These are phyloP conservation scores for Sordaria brevicollis DNA, from an alignment of 495 filamentous ascomycete genomes.

Conservation along the genomic window DNA sequence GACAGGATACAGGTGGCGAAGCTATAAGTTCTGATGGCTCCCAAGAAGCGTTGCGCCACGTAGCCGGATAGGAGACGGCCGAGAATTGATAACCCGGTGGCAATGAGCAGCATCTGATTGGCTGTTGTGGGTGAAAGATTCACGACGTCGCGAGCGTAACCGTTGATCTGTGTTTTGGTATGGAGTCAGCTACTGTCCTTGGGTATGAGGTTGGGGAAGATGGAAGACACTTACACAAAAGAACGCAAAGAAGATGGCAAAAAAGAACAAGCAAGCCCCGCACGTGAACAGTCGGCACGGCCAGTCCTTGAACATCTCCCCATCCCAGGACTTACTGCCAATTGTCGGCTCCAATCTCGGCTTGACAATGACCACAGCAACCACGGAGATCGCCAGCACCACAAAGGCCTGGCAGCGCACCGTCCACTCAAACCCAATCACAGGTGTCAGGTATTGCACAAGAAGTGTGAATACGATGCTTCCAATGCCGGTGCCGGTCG, in stretches of 20 bases:
- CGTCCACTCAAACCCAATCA: conserved; percentile 35
- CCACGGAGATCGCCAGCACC: conserved; percentile 21
- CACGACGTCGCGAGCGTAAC: conserved; percentile 30
- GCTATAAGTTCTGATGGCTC: conserved; percentile 30
- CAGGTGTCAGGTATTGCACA: conserved; percentile 32
- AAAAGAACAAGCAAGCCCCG: conserved; percentile 31
- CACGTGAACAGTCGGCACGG: conserved; percentile 29
- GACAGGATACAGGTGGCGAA: conserved; percentile 21
- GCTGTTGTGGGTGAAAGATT: conserved; percentile 28
- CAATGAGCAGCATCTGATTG: conserved; percentile 32
- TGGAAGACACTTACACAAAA: conserved; percentile 31
- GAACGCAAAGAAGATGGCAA: conserved; percentile 34
- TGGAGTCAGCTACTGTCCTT: background rate
- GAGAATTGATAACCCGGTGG: conserved; percentile 30
- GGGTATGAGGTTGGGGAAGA: background rate
- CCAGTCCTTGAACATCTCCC: conserved; percentile 30
- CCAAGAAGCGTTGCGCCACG: conserved; percentile 27
- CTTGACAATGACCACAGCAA: conserved; percentile 21
- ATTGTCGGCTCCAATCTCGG: conserved; percentile 24
- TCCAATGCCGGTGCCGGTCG: conserved; percentile 32
- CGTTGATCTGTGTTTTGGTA: conserved; percentile 17
- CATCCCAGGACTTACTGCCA: too few relatives aligned
- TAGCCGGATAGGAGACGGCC: conserved; percentile 27
- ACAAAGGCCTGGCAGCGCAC: conserved; percentile 31
- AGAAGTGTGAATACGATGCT: conserved; percentile 32